A percentile compares a stretch with the other conserved stretches of the same genome.
These are phyloP conservation scores for Lachnellula hyalina DNA, from an alignment of 2,329 filamentous ascomycete genomes.

Conservation along the genomic window DNA sequence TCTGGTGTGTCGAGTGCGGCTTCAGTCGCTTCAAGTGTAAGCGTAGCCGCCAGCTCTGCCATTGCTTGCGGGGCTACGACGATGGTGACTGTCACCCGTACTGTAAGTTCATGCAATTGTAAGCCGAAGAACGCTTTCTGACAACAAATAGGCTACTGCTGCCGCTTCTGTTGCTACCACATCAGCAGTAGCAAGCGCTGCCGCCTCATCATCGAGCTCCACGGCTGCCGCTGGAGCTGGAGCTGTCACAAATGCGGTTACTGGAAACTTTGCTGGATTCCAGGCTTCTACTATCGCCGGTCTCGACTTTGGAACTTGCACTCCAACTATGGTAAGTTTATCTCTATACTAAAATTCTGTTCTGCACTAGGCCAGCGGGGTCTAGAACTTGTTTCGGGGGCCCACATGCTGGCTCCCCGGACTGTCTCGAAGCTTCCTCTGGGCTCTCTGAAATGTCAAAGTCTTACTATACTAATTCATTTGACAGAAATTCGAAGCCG, in stretches of 20 bases:
- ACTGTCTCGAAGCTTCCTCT: too few relatives aligned
- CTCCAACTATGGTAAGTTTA: constrained; percentile 37
- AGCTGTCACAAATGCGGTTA: constrained; percentile 13
- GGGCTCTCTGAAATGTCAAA: too few relatives aligned
- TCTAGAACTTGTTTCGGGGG: too few relatives aligned
- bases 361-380: too few relatives aligned
- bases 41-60: constrained; percentile 9
- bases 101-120: constrained; percentile 1
- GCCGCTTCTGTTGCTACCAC: constrained; percentile 8
- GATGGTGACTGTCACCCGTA: constrained; percentile 18
- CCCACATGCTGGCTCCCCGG: too few relatives aligned
- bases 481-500: constrained; percentile 45
- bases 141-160: not conserved
- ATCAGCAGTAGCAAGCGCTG: constrained; percentile 9
- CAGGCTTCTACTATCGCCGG: constrained; percentile 29
- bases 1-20: constrained; percentile 2
- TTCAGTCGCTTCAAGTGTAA: constrained; percentile 8
- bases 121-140: not conserved
- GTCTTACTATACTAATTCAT: too few relatives aligned
- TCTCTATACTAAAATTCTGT: too few relatives aligned
- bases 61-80: constrained; percentile 16
- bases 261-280: constrained; percentile 17
- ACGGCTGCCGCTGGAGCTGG: constrained; percentile 16
- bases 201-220: constrained; percentile 21
- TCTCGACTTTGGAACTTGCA: constrained; percentile 45